Evolutionary conservation across 1,284 basidiomycete species (phyloP).

Genomic region (Termitomyces sp.): DNA sequence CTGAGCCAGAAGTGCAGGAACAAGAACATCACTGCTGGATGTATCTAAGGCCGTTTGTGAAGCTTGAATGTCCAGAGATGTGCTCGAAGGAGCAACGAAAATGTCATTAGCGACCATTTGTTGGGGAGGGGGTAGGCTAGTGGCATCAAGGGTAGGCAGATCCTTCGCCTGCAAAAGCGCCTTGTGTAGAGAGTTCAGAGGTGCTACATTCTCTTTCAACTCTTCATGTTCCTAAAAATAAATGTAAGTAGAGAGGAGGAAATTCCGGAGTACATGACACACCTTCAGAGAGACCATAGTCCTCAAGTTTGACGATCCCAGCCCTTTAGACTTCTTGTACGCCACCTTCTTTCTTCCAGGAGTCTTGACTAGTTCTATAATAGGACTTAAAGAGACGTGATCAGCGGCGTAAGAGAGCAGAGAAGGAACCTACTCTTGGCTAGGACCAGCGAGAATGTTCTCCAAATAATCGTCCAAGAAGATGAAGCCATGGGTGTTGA

Average conservation of each 20-base stretch:
- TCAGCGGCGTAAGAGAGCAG: not conserved
- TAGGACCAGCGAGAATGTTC: conserved; percentile 59
- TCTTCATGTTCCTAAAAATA: conserved; percentile 3
- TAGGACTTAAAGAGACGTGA: conserved; percentile 38
- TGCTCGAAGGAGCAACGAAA: not conserved
- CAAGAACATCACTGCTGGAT: conserved; percentile 2
- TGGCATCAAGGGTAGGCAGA: not conserved
- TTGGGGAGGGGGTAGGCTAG: not conserved
- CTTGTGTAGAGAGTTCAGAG: conserved; percentile 48
- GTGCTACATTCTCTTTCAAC: conserved; percentile 31
- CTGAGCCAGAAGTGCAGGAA: conserved; percentile 22
- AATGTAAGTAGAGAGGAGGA: not conserved
- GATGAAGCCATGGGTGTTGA: conserved; percentile 67
- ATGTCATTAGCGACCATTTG: not conserved
- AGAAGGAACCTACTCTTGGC: conserved; percentile 50
- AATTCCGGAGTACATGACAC: conserved; percentile 17
- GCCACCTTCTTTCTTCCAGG: conserved; percentile 64
- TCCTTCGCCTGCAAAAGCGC: conserved; percentile 41
- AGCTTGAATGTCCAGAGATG: not conserved
- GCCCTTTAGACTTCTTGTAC: conserved; percentile 42
- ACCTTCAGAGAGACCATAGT: conserved; percentile 46
- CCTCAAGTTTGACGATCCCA: conserved; percentile 42
- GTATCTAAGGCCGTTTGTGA: not conserved
- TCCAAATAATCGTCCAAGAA: conserved; percentile 76
- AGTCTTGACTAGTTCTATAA: conserved; percentile 80